These are phyloP conservation scores for Knufia petricola DNA, from an alignment of 2,329 filamentous ascomycete genomes.

Conservation along the genomic window DNA sequence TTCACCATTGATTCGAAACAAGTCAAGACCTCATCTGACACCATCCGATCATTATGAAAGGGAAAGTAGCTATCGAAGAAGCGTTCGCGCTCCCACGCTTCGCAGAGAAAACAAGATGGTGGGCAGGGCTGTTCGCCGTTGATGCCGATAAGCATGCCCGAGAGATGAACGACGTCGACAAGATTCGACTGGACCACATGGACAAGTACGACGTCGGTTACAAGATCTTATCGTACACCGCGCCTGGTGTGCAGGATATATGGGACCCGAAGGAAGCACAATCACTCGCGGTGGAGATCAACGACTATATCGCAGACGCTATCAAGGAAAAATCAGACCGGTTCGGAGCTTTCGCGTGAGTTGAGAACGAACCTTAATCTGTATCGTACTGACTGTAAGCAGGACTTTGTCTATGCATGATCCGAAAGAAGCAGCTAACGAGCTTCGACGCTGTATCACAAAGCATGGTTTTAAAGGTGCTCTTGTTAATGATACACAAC, in stretches of 20 bases:
- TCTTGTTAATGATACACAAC: slow-evolving; percentile 54
- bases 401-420: slow-evolving; percentile 35
- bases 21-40: too few relatives aligned
- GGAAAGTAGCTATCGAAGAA: slow-evolving; percentile 16
- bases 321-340: slow-evolving; percentile 27
- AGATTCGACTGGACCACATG: slow-evolving; percentile 17
- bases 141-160: slow-evolving; percentile 48
- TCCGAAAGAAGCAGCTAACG: slow-evolving; percentile 31
- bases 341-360: slow-evolving; percentile 33
- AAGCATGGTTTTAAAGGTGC: slow-evolving; percentile 53
- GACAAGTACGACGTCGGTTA: slow-evolving; percentile 25
- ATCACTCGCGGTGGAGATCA: slow-evolving; percentile 22
- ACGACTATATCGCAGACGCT: slow-evolving; percentile 23
- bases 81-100: slow-evolving; percentile 36
- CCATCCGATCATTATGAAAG: slow-evolving; percentile 8
- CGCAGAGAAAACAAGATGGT: slow-evolving; percentile 50
- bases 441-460: slow-evolving; percentile 41
- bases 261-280: slow-evolving; percentile 23
- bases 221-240: slow-evolving; percentile 24
- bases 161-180: slow-evolving; percentile 39
- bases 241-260: slow-evolving; percentile 25
- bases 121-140: slow-evolving; percentile 51
- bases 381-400: slow-evolving; percentile 13
- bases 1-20: too few relatives aligned
- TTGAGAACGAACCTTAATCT: slow-evolving; percentile 7